A percentile compares a stretch with the other conserved stretches of the same genome.
Conservation (phyloP, 305 asterid genomes). For the Fraxinus velutina region DNA sequence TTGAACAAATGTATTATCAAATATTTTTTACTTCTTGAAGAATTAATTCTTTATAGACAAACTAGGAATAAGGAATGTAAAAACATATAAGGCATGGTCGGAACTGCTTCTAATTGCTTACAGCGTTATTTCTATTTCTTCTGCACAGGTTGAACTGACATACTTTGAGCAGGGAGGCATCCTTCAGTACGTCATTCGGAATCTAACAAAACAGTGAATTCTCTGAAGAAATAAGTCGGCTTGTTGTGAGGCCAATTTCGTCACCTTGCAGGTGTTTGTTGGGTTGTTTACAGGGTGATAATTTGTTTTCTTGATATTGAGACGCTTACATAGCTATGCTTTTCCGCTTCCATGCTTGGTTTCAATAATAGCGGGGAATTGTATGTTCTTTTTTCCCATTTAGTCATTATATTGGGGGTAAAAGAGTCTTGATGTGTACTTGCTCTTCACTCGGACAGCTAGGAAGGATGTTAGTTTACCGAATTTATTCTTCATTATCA, state of each 20-base stretch:
- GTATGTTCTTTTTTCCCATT: neutral
- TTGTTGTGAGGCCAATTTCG: neutral
- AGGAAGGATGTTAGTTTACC: neutral
- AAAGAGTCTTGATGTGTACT: neutral
- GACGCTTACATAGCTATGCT: neutral
- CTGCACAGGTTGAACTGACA: constrained; percentile 68
- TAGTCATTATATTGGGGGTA: neutral
- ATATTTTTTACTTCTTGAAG: neutral
- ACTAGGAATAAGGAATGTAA: neutral
- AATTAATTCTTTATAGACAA: neutral
- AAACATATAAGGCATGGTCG: neutral
- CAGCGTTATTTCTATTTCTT: constrained; percentile 2
- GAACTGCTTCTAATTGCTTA: neutral
- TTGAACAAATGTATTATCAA: neutral
- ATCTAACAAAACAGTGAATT: constrained; percentile 43
- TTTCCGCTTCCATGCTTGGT: constrained; percentile 2
- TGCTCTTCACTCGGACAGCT: neutral
- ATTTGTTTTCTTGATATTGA: constrained; percentile 10
- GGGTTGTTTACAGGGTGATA: neutral
- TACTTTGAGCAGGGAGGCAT: constrained; percentile 88
- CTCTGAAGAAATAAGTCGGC: neutral
- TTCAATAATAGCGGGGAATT: constrained; percentile 23
- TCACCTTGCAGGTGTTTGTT: neutral
- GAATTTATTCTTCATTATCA: neutral
- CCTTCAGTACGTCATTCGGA: constrained; percentile 74